Conservation (phyloP, 2,329 filamentous ascomycete species). For the Leptoxyphium fumago region DNA sequence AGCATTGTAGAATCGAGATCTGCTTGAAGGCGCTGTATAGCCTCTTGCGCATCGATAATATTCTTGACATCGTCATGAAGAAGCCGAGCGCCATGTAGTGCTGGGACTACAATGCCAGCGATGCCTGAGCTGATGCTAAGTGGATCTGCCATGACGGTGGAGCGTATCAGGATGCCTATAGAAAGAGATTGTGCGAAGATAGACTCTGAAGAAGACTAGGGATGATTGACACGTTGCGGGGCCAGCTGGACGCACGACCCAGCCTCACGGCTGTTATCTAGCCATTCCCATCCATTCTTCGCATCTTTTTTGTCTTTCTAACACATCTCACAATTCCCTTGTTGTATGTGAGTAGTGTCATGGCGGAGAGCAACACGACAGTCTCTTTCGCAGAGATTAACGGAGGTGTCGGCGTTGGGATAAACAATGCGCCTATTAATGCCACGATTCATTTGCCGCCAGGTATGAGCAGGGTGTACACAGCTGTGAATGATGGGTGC, state of each 20-base stretch:
- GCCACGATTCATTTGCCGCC: not conserved
- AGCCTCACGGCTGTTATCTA: too few relatives aligned
- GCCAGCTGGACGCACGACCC: too few relatives aligned
- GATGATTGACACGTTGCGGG: too few relatives aligned
- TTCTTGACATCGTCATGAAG: not conserved
- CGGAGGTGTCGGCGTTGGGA: not conserved
- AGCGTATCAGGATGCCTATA: too few relatives aligned
- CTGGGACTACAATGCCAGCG: not conserved
- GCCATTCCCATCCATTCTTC: too few relatives aligned
- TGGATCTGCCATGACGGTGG: not conserved
- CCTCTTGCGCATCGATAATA: slow-evolving; percentile 1
- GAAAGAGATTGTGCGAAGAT: too few relatives aligned
- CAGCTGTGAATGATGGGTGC: too few relatives aligned
- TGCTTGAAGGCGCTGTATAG: not conserved
- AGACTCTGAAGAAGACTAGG: too few relatives aligned
- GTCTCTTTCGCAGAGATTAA: not conserved
- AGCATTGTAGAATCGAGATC: not conserved
- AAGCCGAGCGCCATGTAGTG: not conserved
- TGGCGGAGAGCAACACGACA: not conserved
- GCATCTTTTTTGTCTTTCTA: too few relatives aligned
- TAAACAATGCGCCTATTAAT: not conserved
- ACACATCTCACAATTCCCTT: too few relatives aligned
- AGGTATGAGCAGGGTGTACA: too few relatives aligned
- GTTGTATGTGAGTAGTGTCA: too few relatives aligned
- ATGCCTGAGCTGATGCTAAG: not conserved